Percentiles rank a stretch among this genome's conserved stretches.
Conservation (phyloP, 768 basidiomycete genomes). For the Amanita pallidorosea region DNA sequence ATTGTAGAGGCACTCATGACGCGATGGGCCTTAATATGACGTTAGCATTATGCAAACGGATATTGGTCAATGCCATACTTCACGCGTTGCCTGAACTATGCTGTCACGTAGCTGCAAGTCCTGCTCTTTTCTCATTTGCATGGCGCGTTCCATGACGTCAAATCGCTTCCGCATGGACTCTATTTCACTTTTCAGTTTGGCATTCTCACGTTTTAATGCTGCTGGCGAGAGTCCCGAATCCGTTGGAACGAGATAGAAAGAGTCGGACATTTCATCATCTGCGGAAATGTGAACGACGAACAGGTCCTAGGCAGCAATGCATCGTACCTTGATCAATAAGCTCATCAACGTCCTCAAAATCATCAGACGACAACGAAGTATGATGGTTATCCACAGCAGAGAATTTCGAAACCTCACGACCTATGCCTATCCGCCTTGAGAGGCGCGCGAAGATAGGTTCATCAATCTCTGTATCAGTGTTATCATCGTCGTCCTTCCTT, state of each 20-base stretch:
- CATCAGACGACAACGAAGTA: constrained; percentile 5
- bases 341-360: constrained; percentile 28
- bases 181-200: constrained; percentile 47
- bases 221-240: constrained; percentile 40
- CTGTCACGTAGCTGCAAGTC: constrained; percentile 73
- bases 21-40: constrained; percentile 52
- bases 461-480: constrained; percentile 61
- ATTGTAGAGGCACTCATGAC: constrained; percentile 64
- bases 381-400: constrained; percentile 10
- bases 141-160: constrained; percentile 45
- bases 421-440: constrained; percentile 39
- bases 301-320: too few relatives aligned
- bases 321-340: constrained; percentile 52
- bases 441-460: constrained; percentile 51
- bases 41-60: not conserved
- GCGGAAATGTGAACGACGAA: not conserved
- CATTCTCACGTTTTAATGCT: constrained; percentile 58
- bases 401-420: constrained; percentile 16
- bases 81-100: constrained; percentile 60
- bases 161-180: constrained; percentile 47
- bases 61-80: constrained; percentile 22
- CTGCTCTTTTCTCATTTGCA: constrained; percentile 68
- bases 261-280: constrained; percentile 69
- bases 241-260: constrained; percentile 66
- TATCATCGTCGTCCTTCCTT: constrained; percentile 40